phyloP scores from a whole-genome alignment of 2,329 filamentous ascomycete species.

The Penicillium glabrum region DNA sequence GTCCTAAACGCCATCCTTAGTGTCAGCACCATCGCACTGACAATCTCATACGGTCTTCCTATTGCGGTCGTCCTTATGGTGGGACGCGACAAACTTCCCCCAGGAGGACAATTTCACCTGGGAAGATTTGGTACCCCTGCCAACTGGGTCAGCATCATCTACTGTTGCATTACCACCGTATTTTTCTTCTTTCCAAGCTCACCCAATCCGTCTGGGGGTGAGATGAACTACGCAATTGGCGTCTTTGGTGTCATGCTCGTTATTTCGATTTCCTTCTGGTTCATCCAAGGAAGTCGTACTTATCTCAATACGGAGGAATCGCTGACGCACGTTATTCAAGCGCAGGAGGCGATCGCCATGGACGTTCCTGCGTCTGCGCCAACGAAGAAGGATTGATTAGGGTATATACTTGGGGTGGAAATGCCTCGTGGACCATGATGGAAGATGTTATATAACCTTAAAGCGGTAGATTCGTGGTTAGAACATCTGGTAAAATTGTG shows the following conservation, averaged over 20 bases:
- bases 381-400: constrained; percentile 5
- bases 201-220: constrained; percentile 46
- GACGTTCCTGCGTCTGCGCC: not conserved
- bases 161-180: constrained; percentile 53
- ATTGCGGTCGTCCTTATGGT: constrained; percentile 50
- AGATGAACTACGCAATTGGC: constrained; percentile 60
- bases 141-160: constrained; percentile 52
- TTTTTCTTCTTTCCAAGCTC: constrained; percentile 56
- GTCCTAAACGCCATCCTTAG: constrained; percentile 55
- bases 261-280: constrained; percentile 52
- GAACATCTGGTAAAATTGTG: not conserved
- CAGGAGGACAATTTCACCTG: constrained; percentile 43
- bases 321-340: constrained; percentile 8
- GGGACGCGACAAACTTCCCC: constrained; percentile 54
- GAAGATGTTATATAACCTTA: not conserved
- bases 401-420: not conserved
- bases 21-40: constrained; percentile 57
- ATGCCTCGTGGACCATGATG: not conserved
- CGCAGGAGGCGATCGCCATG: constrained; percentile 7
- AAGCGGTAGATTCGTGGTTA: not conserved
- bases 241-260: constrained; percentile 57
- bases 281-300: constrained; percentile 20
- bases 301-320: constrained; percentile 13
- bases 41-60: constrained; percentile 52
- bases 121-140: constrained; percentile 43